Base-by-base conservation (phyloP, 2,329 filamentous ascomycete genomes). In the Trichophyton verrucosum region DNA sequence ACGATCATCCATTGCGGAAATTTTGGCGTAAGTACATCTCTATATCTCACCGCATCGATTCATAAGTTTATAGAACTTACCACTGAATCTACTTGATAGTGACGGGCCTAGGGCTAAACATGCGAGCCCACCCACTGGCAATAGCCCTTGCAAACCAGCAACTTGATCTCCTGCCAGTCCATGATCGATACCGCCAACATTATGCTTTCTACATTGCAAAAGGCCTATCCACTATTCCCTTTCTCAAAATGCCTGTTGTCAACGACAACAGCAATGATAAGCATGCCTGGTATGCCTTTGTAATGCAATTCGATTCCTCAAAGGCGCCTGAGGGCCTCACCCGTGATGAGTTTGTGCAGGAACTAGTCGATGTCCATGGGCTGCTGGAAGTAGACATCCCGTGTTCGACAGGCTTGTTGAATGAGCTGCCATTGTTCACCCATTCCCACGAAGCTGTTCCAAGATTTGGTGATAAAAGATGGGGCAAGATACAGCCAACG, bases 201-300 rank as follows among this genome's bases (percentile, higher is more conserved):
- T 58, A 27, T 24, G 57, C 57, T 15, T 46, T 13, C 7, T 58
- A 58, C 36, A n/a, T 58, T 13, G 36, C 36, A 3, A 58, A 33
- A 58, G 36, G 20, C 15, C 40, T 58, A 3, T 9, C 3, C 56
- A 15, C 36, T 38, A 44, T 58, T 27, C 57, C 57, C 30, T 58
- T 58, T 44, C n/a, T 58, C 42, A 40, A 58, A 42, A 44, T 44
- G 27, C 57, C 57, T 27, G 40, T 30, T 58, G 40, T 58, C 7
- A n/a, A 22, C 15, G 5, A 58, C 17, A 44, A 17, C n/a, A 17
- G 17, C 33, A 6, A 44, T 44, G 40, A 44, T 17, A 44, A 58
- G n/a, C 57, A 38, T 17, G 57, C 57, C 8, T 58, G 57, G 57
- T 58, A 58, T 33, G 57, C 57, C n/a, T 58, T 58, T 15, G 40